These are phyloP conservation scores for Periconia macrospinosa DNA, from an alignment of 2,329 filamentous ascomycete species.

Conservation along the genomic window DNA sequence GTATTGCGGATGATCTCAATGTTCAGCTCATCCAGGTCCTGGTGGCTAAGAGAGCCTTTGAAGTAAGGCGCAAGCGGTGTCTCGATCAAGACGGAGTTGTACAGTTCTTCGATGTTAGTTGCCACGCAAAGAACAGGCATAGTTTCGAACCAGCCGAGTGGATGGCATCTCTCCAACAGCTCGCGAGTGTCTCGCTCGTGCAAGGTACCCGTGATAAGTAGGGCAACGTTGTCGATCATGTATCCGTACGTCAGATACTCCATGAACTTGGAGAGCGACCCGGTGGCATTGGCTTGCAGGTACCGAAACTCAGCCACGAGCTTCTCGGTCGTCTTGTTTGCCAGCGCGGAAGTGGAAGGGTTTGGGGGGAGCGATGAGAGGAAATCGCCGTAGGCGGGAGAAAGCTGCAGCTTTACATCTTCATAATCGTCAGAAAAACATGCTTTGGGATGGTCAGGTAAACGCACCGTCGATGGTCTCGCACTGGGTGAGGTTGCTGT, in stretches of 20 bases:
- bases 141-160: conserved; percentile 97
- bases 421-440: background rate
- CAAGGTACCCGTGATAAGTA: conserved; percentile 95
- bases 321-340: conserved; percentile 95
- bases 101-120: conserved; percentile 97
- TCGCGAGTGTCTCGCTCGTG: conserved; percentile 97
- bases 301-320: conserved; percentile 97
- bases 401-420: conserved; percentile 96
- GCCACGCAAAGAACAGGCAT: conserved; percentile 98
- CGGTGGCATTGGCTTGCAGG: conserved; percentile 88
- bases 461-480: conserved; percentile 88
- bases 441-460: background rate
- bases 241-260: conserved; percentile 98
- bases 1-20: conserved; percentile 99
- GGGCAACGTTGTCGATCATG: conserved; percentile 99
- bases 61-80: conserved; percentile 96
- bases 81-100: conserved; percentile 97
- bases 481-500: conserved; percentile 95
- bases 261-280: conserved; percentile 91
- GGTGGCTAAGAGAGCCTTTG: conserved; percentile 93
- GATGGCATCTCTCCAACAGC: conserved; percentile 92
- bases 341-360: conserved; percentile 92
- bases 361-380: conserved; percentile 92
- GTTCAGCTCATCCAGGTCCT: conserved; percentile 97
- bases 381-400: conserved; percentile 95